Percentiles rank a stretch among this genome's conserved stretches.
Evolutionary conservation across 2,329 filamentous ascomycete species (phyloP).

Genomic region (Aspergillus tamarii): DNA sequence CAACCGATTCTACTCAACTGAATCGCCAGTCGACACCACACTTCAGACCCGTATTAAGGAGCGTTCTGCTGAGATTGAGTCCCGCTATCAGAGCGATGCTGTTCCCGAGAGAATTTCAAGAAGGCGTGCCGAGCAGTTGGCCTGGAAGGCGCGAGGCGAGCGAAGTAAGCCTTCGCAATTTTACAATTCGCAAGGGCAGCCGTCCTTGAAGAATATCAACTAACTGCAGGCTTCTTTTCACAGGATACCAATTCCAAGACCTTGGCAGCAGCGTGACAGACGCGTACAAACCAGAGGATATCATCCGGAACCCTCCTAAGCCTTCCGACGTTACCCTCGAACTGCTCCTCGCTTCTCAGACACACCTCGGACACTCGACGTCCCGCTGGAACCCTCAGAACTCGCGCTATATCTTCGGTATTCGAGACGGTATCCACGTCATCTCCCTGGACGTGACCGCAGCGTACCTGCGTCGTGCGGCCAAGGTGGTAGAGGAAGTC

Average conservation of each 20-base stretch:
- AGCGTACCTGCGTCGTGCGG: constrained; percentile 85
- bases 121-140: constrained; percentile 13
- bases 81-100: not conserved
- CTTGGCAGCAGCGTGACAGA: constrained; percentile 35
- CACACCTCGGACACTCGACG: constrained; percentile 87
- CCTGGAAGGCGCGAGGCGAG: constrained; percentile 20
- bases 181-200: not conserved
- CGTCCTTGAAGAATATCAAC: not conserved
- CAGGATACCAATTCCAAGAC: constrained; percentile 36
- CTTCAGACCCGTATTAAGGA: constrained; percentile 24
- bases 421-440: constrained; percentile 86
- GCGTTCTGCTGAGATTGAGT: constrained; percentile 8
- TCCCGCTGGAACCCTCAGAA: constrained; percentile 95
- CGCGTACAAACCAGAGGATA: constrained; percentile 36
- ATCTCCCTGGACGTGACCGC: constrained; percentile 89
- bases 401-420: constrained; percentile 89
- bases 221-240: constrained; percentile 1
- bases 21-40: constrained; percentile 30
- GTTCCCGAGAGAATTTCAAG: constrained; percentile 18
- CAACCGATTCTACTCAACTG: constrained; percentile 38
- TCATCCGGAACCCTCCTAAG: constrained; percentile 69
- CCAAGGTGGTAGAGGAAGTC: constrained; percentile 88
- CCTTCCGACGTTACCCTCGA: constrained; percentile 86
- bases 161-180: constrained; percentile 28
- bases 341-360: constrained; percentile 83